Conservation (phyloP, 306 rosid genomes). For the Pyrus betulifolia region DNA sequence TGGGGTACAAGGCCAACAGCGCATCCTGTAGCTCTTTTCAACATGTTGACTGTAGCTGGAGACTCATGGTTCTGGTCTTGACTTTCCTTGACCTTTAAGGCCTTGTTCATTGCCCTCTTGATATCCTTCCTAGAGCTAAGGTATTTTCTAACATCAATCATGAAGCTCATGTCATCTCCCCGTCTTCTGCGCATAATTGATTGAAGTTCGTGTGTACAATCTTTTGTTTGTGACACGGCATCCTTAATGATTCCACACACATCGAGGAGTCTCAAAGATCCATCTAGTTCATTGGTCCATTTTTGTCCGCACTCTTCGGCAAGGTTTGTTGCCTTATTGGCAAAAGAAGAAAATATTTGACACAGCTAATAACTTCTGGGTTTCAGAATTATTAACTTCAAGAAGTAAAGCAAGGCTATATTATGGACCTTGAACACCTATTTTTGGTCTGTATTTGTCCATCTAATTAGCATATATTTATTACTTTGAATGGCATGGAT, state of each 20-base stretch:
- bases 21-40: not conserved
- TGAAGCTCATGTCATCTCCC: slow-evolving; percentile 9
- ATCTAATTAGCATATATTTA: no score
- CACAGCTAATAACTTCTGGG: not conserved
- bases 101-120: slow-evolving; percentile 13
- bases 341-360: slow-evolving; percentile 13
- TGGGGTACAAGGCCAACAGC: no score
- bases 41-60: not conserved
- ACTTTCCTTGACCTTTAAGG: not conserved
- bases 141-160: slow-evolving; percentile 2
- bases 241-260: slow-evolving; percentile 16
- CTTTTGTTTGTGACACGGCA: slow-evolving; percentile 14
- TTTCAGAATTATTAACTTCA: no score
- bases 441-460: no score
- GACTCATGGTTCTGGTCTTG: not conserved
- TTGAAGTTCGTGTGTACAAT: slow-evolving; percentile 14
- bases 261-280: slow-evolving; percentile 24
- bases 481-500: no score
- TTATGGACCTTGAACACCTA: no score
- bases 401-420: no score
- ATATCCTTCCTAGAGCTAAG: slow-evolving; percentile 14
- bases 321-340: slow-evolving; percentile 17
- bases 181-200: slow-evolving; percentile 11
- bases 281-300: slow-evolving; percentile 7
- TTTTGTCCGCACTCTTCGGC: not conserved